Evolutionary conservation across 2,329 filamentous ascomycete species (phyloP).

Genomic region (Didymosphaeria variabile): DNA sequence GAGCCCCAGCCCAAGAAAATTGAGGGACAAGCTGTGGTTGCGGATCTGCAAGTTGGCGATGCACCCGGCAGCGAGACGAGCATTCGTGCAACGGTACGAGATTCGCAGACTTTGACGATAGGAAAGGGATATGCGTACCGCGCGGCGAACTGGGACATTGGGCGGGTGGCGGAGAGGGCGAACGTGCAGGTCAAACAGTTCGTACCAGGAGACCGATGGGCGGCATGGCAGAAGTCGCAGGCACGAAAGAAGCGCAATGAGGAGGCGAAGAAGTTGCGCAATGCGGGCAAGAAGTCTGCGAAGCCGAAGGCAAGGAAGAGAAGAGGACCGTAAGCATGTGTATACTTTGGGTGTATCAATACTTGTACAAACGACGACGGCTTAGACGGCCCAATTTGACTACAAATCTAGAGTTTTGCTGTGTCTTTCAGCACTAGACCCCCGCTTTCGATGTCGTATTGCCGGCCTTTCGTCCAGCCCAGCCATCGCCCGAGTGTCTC

Average conservation of each 20-base stretch:
- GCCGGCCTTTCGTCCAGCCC: slow-evolving; percentile 75
- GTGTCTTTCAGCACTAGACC: slow-evolving; percentile 56
- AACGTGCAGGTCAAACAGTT: slow-evolving; percentile 65
- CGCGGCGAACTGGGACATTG: slow-evolving; percentile 74
- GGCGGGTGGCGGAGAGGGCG: slow-evolving; percentile 67
- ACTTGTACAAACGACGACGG: slow-evolving; percentile 31
- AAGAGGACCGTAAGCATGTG: slow-evolving; percentile 30
- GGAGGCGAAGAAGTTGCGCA: slow-evolving; percentile 65
- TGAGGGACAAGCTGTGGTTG: slow-evolving; percentile 32
- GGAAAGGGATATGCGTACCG: slow-evolving; percentile 70
- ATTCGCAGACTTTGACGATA: slow-evolving; percentile 35
- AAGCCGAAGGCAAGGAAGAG: slow-evolving; percentile 42
- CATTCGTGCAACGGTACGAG: slow-evolving; percentile 36
- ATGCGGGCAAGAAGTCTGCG: slow-evolving; percentile 49
- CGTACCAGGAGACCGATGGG: slow-evolving; percentile 67
- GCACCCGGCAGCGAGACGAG: slow-evolving; percentile 26
- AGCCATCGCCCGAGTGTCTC: slow-evolving; percentile 75
- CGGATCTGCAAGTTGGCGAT: slow-evolving; percentile 30
- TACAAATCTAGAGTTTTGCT: slow-evolving; percentile 34
- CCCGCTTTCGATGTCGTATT: slow-evolving; percentile 68
- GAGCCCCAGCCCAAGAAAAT: slow-evolving; percentile 37
- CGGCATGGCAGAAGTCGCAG: slow-evolving; percentile 70
- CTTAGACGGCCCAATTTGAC: slow-evolving; percentile 1
- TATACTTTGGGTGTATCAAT: slow-evolving; percentile 29
- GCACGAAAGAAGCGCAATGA: slow-evolving; percentile 61